These are phyloP conservation scores for Ceratocystis destructans DNA, from an alignment of 2,329 filamentous ascomycete species.

Conservation along the genomic window DNA sequence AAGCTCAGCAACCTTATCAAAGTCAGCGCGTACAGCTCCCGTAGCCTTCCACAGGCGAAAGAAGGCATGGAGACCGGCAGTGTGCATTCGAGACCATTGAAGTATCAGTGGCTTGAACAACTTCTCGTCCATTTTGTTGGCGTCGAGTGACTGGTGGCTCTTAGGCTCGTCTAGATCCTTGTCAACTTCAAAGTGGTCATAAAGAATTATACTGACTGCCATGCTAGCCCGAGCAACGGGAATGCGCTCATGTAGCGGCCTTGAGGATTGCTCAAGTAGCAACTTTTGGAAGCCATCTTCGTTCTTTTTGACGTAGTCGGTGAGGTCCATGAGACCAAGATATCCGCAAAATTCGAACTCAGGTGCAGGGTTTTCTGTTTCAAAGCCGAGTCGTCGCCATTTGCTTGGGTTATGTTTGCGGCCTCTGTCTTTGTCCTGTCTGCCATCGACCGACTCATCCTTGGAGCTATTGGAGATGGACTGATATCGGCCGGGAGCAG, in stretches of 20 bases:
- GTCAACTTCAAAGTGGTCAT: conserved; percentile 92
- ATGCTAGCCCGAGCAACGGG: conserved; percentile 78
- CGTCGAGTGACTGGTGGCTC: conserved; percentile 60
- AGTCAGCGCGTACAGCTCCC: conserved; percentile 70
- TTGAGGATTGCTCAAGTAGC: conserved; percentile 72
- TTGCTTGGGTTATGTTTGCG: conserved; percentile 74
- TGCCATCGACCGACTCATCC: conserved; percentile 24
- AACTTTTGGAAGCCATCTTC: conserved; percentile 89
- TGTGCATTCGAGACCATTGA: conserved; percentile 86
- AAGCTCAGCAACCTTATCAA: conserved; percentile 84
- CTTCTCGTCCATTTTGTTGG: conserved; percentile 65
- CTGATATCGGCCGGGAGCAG: conserved; percentile 47
- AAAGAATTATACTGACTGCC: conserved; percentile 74
- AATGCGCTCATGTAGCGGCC: conserved; percentile 58
- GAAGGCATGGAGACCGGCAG: conserved; percentile 72
- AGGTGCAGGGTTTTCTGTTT: conserved; percentile 69
- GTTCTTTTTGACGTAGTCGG: conserved; percentile 82
- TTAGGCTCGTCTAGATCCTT: conserved; percentile 69
- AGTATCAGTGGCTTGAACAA: conserved; percentile 76
- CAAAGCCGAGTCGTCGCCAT: conserved; percentile 84
- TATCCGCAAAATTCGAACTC: conserved; percentile 83
- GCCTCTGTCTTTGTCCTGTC: conserved; percentile 41
- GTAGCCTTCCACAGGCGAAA: conserved; percentile 88
- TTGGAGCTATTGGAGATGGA: conserved; percentile 30
- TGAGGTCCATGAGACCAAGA: conserved; percentile 92